These are phyloP conservation scores for Aurantiochytrium sp. DNA, from an alignment of 108 stramenopile genomes.

Conservation along the genomic window DNA sequence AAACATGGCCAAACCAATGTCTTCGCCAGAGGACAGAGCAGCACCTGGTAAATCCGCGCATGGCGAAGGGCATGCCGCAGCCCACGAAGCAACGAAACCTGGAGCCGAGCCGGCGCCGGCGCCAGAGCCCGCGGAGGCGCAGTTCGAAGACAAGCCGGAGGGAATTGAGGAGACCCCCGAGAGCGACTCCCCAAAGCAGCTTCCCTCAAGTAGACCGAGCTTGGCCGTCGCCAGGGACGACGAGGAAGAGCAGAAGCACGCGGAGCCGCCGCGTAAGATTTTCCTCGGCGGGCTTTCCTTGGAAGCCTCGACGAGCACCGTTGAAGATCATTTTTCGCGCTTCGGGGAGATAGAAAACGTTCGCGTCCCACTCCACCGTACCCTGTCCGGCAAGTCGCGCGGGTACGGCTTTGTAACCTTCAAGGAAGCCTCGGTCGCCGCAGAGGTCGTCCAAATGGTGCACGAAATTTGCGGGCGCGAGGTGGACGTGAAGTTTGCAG, in stretches of 20 bases:
- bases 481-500: slow-evolving; percentile 6
- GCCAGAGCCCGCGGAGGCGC: too few relatives aligned
- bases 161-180: too few relatives aligned
- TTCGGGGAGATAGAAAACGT: neutral
- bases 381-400: neutral
- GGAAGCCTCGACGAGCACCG: neutral
- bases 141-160: too few relatives aligned
- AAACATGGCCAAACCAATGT: too few relatives aligned
- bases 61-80: too few relatives aligned
- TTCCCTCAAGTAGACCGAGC: too few relatives aligned
- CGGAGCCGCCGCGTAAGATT: neutral
- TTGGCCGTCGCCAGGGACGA: neutral
- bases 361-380: neutral
- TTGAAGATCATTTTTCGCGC: neutral
- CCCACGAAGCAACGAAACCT: too few relatives aligned
- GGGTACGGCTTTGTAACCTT: slow-evolving; percentile 13
- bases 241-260: neutral
- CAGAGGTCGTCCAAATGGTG: neutral
- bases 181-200: too few relatives aligned
- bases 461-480: neutral
- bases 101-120: too few relatives aligned
- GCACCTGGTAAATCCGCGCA: too few relatives aligned
- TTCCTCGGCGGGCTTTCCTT: slow-evolving; percentile 15
- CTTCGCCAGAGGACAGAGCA: too few relatives aligned
- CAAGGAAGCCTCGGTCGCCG: neutral